A percentile compares a stretch with the other conserved stretches of the same genome.
Evolutionary conservation across 1,284 basidiomycete species (phyloP).

Genomic region (Omphalotus olearius): DNA sequence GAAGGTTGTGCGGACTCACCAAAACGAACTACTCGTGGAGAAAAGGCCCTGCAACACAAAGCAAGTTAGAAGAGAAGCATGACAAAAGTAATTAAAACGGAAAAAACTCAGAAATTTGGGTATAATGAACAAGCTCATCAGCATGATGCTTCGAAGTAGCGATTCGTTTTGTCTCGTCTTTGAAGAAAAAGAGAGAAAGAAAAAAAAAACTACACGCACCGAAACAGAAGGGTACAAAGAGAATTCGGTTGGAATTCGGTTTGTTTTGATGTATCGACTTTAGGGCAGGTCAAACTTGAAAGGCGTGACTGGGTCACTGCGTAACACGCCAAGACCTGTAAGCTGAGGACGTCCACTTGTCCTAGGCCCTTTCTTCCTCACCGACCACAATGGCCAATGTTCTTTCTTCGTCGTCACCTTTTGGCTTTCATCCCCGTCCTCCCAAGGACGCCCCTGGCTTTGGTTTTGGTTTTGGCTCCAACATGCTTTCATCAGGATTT

Average conservation of each 20-base stretch:
- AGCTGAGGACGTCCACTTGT: conserved; percentile 7
- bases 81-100: conserved; percentile 11
- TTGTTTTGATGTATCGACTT: conserved; percentile 17
- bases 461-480: conserved; percentile 67
- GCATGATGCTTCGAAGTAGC: conserved; percentile 75
- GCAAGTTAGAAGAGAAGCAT: conserved; percentile 13
- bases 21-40: conserved; percentile 4
- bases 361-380: conserved; percentile 26
- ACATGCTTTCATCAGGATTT: conserved; percentile 32
- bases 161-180: conserved; percentile 74
- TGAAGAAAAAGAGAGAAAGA: conserved; percentile 20
- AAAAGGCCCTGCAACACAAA: conserved; percentile 2
- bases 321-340: not conserved
- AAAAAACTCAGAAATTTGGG: conserved; percentile 81
- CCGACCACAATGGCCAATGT: conserved; percentile 65
- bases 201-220: conserved; percentile 15
- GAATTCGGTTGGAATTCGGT: conserved; percentile 23
- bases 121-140: conserved; percentile 71
- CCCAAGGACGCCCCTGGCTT: conserved; percentile 60
- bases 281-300: conserved; percentile 34
- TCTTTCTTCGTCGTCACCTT: conserved; percentile 56
- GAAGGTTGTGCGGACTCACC: conserved; percentile 33
- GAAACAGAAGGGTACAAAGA: conserved; percentile 4
- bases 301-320: conserved; percentile 12
- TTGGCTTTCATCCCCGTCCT: conserved; percentile 61